Percentiles rank a stretch among this genome's conserved stretches.
Conservation (phyloP, 768 basidiomycete genomes). For the Hysterangium stoloniferum region DNA sequence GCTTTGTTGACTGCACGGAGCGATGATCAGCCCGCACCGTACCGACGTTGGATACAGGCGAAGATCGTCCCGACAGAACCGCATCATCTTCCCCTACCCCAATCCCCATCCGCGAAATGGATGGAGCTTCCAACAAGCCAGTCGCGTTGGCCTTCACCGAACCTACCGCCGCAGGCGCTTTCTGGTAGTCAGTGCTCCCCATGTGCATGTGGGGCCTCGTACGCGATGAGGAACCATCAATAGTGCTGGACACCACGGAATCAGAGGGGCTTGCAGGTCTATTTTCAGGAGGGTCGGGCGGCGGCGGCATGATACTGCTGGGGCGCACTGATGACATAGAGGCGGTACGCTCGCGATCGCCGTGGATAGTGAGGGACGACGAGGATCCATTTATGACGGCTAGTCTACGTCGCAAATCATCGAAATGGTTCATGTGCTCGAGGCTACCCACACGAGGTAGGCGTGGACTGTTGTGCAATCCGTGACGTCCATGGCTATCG, state of each 20-base stretch:
- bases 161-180: conserved; percentile 85
- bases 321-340: conserved; percentile 31
- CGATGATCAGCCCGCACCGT: conserved; percentile 40
- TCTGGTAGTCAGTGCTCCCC: conserved; percentile 67
- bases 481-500: not conserved
- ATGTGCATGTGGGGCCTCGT: conserved; percentile 57
- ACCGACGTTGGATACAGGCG: conserved; percentile 59
- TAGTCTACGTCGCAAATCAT: conserved; percentile 71
- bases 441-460: conserved; percentile 40
- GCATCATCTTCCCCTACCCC: conserved; percentile 39
- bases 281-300: conserved; percentile 32
- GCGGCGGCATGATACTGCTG: conserved; percentile 21
- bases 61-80: conserved; percentile 59
- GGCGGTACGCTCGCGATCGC: conserved; percentile 39
- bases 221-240: conserved; percentile 55
- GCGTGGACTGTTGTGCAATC: conserved; percentile 42
- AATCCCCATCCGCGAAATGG: conserved; percentile 54
- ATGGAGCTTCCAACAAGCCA: conserved; percentile 74
- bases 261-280: conserved; percentile 75
- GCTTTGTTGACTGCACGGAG: conserved; percentile 35
- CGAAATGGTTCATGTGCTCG: conserved; percentile 56
- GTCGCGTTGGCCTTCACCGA: conserved; percentile 78
- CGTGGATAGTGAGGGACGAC: conserved; percentile 47
- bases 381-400: conserved; percentile 66
- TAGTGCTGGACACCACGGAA: conserved; percentile 58